phyloP scores from a whole-genome alignment of 1,139 yeast genomes.

The Candida tropicalis region DNA sequence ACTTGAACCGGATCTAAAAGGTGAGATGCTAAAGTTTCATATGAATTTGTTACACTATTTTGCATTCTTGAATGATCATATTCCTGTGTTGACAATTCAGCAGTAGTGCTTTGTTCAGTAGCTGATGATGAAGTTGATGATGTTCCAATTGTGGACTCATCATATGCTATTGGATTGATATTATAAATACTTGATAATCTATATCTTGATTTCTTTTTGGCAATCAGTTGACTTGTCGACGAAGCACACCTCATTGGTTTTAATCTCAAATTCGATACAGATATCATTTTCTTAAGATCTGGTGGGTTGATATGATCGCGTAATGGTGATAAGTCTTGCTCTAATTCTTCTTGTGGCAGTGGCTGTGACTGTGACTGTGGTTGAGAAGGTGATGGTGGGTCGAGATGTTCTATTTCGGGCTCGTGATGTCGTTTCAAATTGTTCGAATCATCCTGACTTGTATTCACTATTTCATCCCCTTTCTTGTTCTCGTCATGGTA shows the following conservation, averaged over 20 bases:
- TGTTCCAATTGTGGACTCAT: conserved; percentile 14
- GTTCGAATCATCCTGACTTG: no score
- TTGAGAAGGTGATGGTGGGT: conserved; percentile 4
- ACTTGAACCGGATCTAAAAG: conserved; percentile 1
- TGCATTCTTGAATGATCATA: conserved; percentile 11
- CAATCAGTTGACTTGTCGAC: conserved; percentile 23
- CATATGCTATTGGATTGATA: conserved; percentile 36
- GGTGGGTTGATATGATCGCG: conserved; percentile 16
- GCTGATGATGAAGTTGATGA: conserved; percentile 8
- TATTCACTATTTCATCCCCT: no score
- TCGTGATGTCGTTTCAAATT: no score
- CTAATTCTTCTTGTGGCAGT: conserved; percentile 8
- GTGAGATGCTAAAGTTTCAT: conserved; percentile 15
- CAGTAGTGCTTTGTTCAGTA: conserved; percentile 3
- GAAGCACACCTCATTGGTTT: conserved; percentile 45
- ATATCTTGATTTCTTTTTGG: conserved; percentile 46
- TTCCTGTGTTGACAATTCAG: background rate
- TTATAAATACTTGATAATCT: conserved; percentile 43
- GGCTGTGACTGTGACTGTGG: conserved; percentile 3
- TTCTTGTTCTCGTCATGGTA: no score
- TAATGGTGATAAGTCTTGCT: background rate
- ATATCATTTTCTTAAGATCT: conserved; percentile 25
- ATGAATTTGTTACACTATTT: conserved; percentile 14
- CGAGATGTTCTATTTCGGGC: no score
- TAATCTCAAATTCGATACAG: conserved; percentile 41